phyloP scores from a whole-genome alignment of 2,329 filamentous ascomycete genomes.

The Trichoderma guizhouense region DNA sequence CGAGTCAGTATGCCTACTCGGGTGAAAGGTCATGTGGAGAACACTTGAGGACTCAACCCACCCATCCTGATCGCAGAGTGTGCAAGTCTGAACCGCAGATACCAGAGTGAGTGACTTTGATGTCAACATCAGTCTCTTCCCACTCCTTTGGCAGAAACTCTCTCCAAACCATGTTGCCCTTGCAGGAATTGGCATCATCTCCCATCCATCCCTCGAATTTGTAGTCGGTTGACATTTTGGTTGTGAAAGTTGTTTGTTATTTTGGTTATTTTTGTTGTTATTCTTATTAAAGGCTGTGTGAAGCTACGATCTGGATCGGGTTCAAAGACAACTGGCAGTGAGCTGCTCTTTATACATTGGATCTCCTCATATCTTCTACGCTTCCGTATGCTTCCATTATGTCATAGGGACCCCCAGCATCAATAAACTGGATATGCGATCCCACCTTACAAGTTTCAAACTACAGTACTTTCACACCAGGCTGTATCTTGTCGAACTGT shows the following conservation, averaged over 20 bases:
- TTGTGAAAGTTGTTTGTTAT: background rate
- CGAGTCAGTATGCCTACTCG: background rate
- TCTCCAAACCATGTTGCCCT: slow-evolving; percentile 54
- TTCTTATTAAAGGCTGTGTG: background rate
- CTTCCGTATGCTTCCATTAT: background rate
- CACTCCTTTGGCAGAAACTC: slow-evolving; percentile 62
- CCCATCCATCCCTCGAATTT: slow-evolving; percentile 54
- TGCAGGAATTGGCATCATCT: slow-evolving; percentile 36
- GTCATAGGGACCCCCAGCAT: background rate
- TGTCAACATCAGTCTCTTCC: slow-evolving; percentile 64
- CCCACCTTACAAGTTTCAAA: background rate
- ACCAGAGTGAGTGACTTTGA: slow-evolving; percentile 63
- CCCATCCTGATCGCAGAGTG: slow-evolving; percentile 54
- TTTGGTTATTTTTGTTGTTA: background rate
- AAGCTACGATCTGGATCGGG: background rate
- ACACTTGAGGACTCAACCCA: slow-evolving; percentile 18
- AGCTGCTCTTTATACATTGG: background rate
- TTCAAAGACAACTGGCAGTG: background rate
- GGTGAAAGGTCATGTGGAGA: background rate
- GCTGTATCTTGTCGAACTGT: background rate
- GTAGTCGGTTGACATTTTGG: slow-evolving; percentile 33
- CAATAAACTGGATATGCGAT: background rate
- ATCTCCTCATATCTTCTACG: too few relatives aligned
- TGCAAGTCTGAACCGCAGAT: slow-evolving; percentile 63
- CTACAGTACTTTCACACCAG: background rate